Conservation (phyloP, 148 eudicot species). For the Diospyros lotus region DNA sequence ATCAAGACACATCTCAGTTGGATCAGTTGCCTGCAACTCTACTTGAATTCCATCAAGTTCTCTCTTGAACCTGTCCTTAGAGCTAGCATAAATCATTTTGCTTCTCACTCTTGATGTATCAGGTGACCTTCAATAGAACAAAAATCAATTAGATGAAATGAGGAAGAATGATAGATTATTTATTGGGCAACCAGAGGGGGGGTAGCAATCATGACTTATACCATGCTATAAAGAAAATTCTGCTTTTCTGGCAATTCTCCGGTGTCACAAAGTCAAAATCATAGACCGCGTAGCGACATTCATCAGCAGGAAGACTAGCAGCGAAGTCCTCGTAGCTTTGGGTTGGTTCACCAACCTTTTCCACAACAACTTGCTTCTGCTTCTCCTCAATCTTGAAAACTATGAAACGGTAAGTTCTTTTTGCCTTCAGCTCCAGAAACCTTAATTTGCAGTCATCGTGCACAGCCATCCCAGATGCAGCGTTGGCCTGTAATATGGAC, state of each 20-base stretch:
- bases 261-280: conserved; percentile 36
- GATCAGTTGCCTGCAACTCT: conserved; percentile 37
- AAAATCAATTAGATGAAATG: neutral
- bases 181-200: too few species aligned
- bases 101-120: conserved; percentile 36
- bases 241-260: conserved; percentile 33
- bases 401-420: conserved; percentile 27
- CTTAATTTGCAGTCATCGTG: conserved; percentile 33
- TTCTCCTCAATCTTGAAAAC: conserved; percentile 35
- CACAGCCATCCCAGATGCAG: conserved; percentile 34
- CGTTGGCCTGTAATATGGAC: conserved; percentile 23
- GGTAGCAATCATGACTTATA: neutral
- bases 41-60: conserved; percentile 40
- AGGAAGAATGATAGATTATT: neutral
- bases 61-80: conserved; percentile 42
- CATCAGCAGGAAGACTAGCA: conserved; percentile 31
- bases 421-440: conserved; percentile 33
- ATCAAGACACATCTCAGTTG: conserved; percentile 35
- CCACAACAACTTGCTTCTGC: conserved; percentile 36
- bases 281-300: conserved; percentile 32
- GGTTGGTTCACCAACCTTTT: conserved; percentile 34
- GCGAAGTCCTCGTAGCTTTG: conserved; percentile 32
- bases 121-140: conserved; percentile 26
- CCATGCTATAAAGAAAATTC: conserved; percentile 39
- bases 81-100: conserved; percentile 45